Base-by-base conservation (phyloP, 2,329 filamentous ascomycete genomes). In the Talaromyces atroroseus region DNA sequence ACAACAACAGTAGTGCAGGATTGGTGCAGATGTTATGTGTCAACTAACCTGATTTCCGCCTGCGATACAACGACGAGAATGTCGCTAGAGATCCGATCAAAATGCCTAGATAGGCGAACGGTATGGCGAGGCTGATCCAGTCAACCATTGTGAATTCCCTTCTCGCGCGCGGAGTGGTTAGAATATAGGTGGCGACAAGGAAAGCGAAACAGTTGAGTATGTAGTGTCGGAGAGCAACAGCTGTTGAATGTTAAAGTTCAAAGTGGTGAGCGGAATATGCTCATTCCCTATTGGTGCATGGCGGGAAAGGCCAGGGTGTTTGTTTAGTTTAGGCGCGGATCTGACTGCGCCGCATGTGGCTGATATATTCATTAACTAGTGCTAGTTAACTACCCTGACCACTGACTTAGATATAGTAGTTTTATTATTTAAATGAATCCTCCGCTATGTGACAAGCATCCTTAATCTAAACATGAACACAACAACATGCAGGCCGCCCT, bases 51-150 rank as follows among this genome's bases (percentile, higher is more conserved):
- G 89, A 86, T 82, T 96, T 94, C 73, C 94, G 85, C 77, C 94
- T 92, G 67, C 92, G 87, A 76, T 97, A 97, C 61, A 97, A 84
- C 56, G 84, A 89, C 49, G 90, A 95, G 76, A 99, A 99, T 62
- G 90, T 94, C 70, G 88, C 87, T 64, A 99, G 83, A 36, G 91
- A 92, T 67, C 91, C 90, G 67, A 89, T 81, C 55, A 99, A 86
- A 58, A 97, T 89, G 64, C 84, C 81, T 58, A 99, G 81, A 76
- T 99, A 99, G 76, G 90, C 87, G 69, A 96, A 83, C 59, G 94
- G 92, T 67, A 96, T 84, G 68, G 85, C 79, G 60, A 97, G 86
- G 76, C 89, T 88, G 75, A 88, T 78, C 90, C 90, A 95, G 80
- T 95, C 84, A 59, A 82, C 76, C 74, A 80, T 80, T 56, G 62